Conservation (phyloP, 2,329 filamentous ascomycete species). For the Lizonia empirigonia region DNA sequence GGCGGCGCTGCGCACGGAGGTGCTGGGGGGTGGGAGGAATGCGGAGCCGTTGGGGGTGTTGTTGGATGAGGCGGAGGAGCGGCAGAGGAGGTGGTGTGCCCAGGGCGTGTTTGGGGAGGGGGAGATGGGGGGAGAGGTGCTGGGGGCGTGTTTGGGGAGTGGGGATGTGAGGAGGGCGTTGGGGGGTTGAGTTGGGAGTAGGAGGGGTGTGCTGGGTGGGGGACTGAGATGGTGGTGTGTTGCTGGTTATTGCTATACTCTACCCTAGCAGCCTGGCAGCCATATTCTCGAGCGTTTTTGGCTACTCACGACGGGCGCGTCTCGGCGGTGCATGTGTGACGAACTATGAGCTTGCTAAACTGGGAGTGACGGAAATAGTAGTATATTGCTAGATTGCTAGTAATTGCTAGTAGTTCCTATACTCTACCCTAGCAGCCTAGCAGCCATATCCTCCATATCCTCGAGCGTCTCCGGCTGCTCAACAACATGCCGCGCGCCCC, state of each 20-base stretch:
- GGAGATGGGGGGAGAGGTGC: conserved; percentile 24
- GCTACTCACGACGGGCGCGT: no score
- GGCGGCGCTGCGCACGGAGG: conserved; percentile 53
- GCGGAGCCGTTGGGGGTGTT: conserved; percentile 41
- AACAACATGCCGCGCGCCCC: conserved; percentile 59
- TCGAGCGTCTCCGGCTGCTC: conserved; percentile 79
- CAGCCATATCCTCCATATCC: conserved; percentile 77
- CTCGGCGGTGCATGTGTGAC: no score
- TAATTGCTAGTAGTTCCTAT: no score
- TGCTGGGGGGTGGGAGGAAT: conserved; percentile 47
- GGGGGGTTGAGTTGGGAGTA: conserved; percentile 23
- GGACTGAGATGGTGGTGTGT: background rate
- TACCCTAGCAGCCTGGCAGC: conserved; percentile 70
- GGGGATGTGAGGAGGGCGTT: conserved; percentile 23
- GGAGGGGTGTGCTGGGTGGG: no score
- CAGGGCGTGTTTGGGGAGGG: conserved; percentile 17
- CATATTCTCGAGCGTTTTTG: conserved; percentile 78
- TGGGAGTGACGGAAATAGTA: background rate
- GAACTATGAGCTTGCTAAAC: no score
- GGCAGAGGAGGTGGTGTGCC: conserved; percentile 53
- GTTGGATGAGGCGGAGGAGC: conserved; percentile 47
- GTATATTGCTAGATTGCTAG: background rate
- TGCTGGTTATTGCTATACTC: no score
- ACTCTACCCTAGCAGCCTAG: conserved; percentile 67
- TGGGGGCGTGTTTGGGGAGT: conserved; percentile 24